Conservation (phyloP, 176 grass and related monocot species). For the Oryza meyeriana region DNA sequence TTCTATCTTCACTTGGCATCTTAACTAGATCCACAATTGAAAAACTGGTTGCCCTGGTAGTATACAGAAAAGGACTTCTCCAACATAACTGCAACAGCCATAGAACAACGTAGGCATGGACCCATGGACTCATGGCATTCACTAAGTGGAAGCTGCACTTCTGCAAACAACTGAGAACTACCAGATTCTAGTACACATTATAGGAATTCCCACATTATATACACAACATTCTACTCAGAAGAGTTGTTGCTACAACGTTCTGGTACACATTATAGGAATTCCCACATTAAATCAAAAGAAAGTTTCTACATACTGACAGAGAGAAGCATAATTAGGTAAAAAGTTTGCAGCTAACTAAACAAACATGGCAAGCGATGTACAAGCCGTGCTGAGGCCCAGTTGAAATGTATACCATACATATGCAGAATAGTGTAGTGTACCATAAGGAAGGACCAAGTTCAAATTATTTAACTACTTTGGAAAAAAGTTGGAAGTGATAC, state of each 20-base stretch:
- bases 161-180: neutral
- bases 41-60: neutral
- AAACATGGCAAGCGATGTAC: neutral
- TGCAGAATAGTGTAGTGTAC: neutral
- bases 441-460: neutral
- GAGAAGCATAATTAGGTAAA: neutral
- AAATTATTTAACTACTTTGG: neutral
- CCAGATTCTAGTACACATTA: neutral
- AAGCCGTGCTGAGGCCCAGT: neutral
- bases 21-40: conserved; percentile 1
- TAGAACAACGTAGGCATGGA: neutral
- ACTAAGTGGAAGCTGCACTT: neutral
- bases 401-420: too few relatives aligned
- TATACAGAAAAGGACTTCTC: neutral
- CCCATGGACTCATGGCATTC: neutral
- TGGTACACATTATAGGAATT: too few relatives aligned
- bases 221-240: neutral
- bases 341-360: neutral
- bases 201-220: neutral
- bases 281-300: conserved; percentile 1
- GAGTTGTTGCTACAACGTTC: neutral
- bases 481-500: neutral
- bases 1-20: neutral
- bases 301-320: neutral
- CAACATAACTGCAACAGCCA: neutral